Conservation (phyloP, 2,329 filamentous ascomycete genomes). For the Beauveria pseudobassiana region DNA sequence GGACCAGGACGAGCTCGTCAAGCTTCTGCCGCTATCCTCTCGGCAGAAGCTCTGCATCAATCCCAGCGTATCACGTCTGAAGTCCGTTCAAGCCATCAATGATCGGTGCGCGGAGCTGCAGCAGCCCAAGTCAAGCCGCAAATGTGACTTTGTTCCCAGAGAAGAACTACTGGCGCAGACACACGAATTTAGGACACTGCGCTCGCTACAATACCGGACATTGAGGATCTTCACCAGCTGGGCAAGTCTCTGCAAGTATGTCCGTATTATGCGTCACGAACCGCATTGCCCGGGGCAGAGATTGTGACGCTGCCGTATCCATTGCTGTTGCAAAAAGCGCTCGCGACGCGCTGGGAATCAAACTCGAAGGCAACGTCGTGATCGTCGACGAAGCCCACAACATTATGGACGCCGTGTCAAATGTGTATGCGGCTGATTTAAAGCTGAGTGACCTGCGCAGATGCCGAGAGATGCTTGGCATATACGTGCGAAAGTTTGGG, state of each 20-base stretch:
- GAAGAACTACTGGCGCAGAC: slow-evolving; percentile 65
- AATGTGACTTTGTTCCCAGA: slow-evolving; percentile 71
- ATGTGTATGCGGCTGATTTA: slow-evolving; percentile 75
- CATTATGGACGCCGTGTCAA: slow-evolving; percentile 87
- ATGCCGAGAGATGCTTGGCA: slow-evolving; percentile 66
- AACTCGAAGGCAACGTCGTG: slow-evolving; percentile 80
- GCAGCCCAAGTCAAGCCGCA: slow-evolving; percentile 50
- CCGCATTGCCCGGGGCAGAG: slow-evolving; percentile 75
- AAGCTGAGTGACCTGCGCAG: slow-evolving; percentile 63
- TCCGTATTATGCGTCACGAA: slow-evolving; percentile 91
- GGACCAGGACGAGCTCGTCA: slow-evolving; percentile 43
- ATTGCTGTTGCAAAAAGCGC: slow-evolving; percentile 77
- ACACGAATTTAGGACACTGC: slow-evolving; percentile 80
- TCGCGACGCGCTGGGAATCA: slow-evolving; percentile 79
- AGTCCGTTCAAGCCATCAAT: slow-evolving; percentile 74
- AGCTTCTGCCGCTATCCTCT: slow-evolving; percentile 77
- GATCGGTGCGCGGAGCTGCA: slow-evolving; percentile 89
- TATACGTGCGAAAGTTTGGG: slow-evolving; percentile 82
- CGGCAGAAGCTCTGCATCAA: slow-evolving; percentile 90
- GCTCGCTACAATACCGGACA: slow-evolving; percentile 80
- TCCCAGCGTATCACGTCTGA: slow-evolving; percentile 64
- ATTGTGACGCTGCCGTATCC: slow-evolving; percentile 92
- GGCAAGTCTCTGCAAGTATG: slow-evolving; percentile 77
- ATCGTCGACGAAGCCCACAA: slow-evolving; percentile 98
- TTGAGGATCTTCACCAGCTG: slow-evolving; percentile 77